Evolutionary conservation across 2,329 filamentous ascomycete species (phyloP).

Genomic region (Trichoderma harzianum): DNA sequence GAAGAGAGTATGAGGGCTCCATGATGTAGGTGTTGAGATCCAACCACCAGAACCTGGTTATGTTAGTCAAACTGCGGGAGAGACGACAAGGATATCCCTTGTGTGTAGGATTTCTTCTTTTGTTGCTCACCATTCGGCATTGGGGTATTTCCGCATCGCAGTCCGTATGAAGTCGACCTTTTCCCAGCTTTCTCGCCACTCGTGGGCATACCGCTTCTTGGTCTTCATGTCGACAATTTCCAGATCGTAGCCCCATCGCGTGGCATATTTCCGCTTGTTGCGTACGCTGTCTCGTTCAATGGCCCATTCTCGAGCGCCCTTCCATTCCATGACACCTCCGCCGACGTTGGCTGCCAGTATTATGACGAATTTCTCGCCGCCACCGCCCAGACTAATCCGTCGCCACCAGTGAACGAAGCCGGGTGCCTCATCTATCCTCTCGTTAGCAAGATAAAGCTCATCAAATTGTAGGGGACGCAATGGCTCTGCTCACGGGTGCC

Average conservation of each 20-base stretch:
- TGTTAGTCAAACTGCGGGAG: conserved; percentile 45
- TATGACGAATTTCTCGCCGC: conserved; percentile 87
- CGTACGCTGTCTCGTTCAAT: conserved; percentile 93
- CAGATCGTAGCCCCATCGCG: conserved; percentile 88
- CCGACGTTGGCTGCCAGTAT: conserved; percentile 92
- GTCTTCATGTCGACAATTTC: conserved; percentile 98
- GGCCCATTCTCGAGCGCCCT: conserved; percentile 94
- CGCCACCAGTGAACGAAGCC: conserved; percentile 63
- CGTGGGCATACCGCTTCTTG: conserved; percentile 96
- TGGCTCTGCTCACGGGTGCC: conserved; percentile 62
- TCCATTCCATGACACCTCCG: conserved; percentile 98
- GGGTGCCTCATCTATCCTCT: conserved; percentile 26
- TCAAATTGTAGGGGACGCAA: background rate
- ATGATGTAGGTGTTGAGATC: conserved; percentile 98
- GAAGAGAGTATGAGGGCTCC: conserved; percentile 88
- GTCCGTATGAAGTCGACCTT: conserved; percentile 93
- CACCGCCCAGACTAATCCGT: conserved; percentile 69
- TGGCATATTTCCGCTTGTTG: conserved; percentile 89
- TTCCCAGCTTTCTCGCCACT: conserved; percentile 99
- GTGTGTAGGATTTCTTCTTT: background rate
- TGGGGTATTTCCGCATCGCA: conserved; percentile 86
- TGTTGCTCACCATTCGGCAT: conserved; percentile 83
- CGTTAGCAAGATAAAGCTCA: background rate
- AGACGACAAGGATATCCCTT: background rate
- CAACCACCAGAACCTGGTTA: conserved; percentile 92